These are phyloP conservation scores for Entophlyctis luteolus DNA, from an alignment of 192 early-diverging fungal species.

Conservation along the genomic window DNA sequence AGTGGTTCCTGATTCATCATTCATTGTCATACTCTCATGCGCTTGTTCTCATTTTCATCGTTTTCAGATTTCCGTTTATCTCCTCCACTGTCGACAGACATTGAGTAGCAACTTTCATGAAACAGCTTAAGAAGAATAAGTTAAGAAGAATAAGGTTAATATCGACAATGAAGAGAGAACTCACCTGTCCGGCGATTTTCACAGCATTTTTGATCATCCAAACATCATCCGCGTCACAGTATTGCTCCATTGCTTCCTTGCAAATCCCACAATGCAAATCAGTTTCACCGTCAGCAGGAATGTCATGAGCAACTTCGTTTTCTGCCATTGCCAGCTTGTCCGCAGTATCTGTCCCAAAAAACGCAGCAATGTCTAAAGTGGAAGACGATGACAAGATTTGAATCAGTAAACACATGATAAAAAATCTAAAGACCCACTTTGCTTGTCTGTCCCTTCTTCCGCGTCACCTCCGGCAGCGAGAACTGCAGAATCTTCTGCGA, in stretches of 20 bases:
- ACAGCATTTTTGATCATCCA: conserved; percentile 57
- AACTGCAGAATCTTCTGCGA: conserved; percentile 39
- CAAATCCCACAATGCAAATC: conserved; percentile 45
- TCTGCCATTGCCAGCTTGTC: background rate
- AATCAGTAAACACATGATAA: background rate
- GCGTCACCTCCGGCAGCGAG: conserved; percentile 29
- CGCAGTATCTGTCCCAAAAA: background rate
- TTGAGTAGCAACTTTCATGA: conserved; percentile 12
- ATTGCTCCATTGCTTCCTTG: conserved; percentile 51
- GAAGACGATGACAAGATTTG: background rate
- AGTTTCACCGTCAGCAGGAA: conserved; percentile 34
- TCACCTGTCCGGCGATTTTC: conserved; percentile 28
- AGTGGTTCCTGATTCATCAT: no score
- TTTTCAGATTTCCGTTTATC: background rate
- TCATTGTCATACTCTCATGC: no score
- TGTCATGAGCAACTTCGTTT: conserved; percentile 28
- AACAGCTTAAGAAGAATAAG: background rate
- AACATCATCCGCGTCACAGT: conserved; percentile 51
- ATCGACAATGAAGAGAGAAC: background rate
- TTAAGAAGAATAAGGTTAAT: background rate
- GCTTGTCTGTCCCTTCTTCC: conserved; percentile 22
- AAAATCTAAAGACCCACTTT: background rate
- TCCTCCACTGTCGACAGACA: background rate
- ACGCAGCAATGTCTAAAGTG: background rate
- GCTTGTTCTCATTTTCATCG: background rate